These are phyloP conservation scores for Paracoccidioides brasiliensis DNA, from an alignment of 2,329 filamentous ascomycete genomes.

Conservation along the genomic window DNA sequence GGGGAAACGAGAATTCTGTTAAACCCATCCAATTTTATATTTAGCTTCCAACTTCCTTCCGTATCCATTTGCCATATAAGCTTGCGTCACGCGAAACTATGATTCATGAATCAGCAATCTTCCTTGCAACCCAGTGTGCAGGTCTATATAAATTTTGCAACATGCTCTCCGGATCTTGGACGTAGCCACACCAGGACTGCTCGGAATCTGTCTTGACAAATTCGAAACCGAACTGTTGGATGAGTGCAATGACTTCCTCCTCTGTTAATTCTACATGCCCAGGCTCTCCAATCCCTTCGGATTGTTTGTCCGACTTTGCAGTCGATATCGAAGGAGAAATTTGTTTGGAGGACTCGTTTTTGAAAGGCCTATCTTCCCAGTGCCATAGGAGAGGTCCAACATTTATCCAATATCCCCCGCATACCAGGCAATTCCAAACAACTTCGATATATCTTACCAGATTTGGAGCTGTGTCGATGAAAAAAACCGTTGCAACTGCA, in stretches of 20 bases:
- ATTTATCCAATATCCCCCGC: constrained; percentile 75
- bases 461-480: constrained; percentile 94
- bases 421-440: constrained; percentile 61
- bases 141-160: constrained; percentile 68
- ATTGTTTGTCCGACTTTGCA: constrained; percentile 20
- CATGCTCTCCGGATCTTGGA: constrained; percentile 76
- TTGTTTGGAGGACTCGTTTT: neutral
- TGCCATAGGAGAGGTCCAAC: constrained; percentile 90
- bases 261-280: constrained; percentile 83
- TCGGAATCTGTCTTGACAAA: constrained; percentile 50
- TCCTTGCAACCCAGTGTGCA: constrained; percentile 76
- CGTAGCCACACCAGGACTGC: constrained; percentile 54
- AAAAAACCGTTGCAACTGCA: constrained; percentile 81
- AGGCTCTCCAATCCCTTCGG: constrained; percentile 65
- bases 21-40: neutral
- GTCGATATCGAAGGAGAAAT: constrained; percentile 20
- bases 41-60: neutral
- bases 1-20: too few species aligned
- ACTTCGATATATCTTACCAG: constrained; percentile 79
- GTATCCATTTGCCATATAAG: neutral
- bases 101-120: constrained; percentile 26
- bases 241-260: constrained; percentile 69
- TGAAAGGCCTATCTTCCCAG: constrained; percentile 58
- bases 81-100: neutral
- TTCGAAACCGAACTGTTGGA: constrained; percentile 62